phyloP scores from a whole-genome alignment of 306 rosid genomes.

The Acmispon strigosus region DNA sequence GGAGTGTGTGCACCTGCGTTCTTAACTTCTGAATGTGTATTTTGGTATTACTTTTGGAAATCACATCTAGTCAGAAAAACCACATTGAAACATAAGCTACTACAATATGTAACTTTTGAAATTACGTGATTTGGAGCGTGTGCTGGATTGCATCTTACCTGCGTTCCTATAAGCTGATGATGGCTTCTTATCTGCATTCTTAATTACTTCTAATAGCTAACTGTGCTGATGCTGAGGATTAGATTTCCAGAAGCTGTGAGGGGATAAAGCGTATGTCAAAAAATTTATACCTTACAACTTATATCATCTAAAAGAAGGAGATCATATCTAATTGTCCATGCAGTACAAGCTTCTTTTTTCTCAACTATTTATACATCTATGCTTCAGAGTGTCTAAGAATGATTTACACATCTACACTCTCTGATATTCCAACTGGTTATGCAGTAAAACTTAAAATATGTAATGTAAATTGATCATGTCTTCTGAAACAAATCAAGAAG shows the following conservation, averaged over 20 bases:
- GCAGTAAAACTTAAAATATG: background rate
- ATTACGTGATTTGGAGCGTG: too few species aligned
- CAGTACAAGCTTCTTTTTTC: background rate
- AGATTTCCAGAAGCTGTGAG: background rate
- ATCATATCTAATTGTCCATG: background rate
- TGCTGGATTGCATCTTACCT: background rate
- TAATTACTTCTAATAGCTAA: background rate
- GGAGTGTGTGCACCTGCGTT: too few species aligned
- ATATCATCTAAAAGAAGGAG: background rate
- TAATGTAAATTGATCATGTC: constrained; percentile 29
- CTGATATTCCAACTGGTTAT: background rate
- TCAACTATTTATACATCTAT: background rate
- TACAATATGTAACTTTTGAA: too few species aligned
- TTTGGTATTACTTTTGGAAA: too few species aligned
- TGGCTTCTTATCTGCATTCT: background rate
- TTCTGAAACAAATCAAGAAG: constrained; percentile 64
- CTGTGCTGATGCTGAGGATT: background rate
- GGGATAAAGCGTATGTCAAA: background rate
- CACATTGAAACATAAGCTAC: too few species aligned
- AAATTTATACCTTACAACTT: background rate
- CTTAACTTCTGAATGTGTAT: too few species aligned
- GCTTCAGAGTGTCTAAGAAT: background rate
- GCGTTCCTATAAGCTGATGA: too few species aligned
- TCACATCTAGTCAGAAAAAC: too few species aligned
- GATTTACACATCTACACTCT: constrained; percentile 8